Conservation (phyloP, 1,284 basidiomycete genomes). For the Thelephora terrestris region DNA sequence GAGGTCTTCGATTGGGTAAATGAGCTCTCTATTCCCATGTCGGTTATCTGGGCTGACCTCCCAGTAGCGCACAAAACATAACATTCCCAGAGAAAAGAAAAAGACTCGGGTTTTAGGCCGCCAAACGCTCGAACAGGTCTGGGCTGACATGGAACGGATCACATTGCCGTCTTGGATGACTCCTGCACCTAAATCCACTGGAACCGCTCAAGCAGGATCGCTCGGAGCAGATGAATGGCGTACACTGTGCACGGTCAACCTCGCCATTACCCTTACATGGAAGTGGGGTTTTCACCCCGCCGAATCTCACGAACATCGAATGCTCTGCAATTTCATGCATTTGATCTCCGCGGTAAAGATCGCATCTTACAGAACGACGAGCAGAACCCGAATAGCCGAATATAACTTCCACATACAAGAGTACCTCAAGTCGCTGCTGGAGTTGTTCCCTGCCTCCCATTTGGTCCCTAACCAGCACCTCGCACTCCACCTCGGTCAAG, state of each 20-base stretch:
- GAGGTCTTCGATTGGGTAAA: no score
- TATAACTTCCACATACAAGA: conserved; percentile 14
- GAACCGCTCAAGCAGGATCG: conserved; percentile 15
- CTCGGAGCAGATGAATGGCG: conserved; percentile 18
- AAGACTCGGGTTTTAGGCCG: not conserved
- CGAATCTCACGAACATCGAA: not conserved
- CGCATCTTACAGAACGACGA: conserved; percentile 15
- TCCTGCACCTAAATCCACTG: conserved; percentile 17
- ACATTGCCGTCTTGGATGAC: conserved; percentile 19
- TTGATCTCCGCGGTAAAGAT: conserved; percentile 21
- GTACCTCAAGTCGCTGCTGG: not conserved
- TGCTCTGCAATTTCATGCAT: conserved; percentile 20
- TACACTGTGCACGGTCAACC: conserved; percentile 13
- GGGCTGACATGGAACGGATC: conserved; percentile 14
- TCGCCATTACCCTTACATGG: conserved; percentile 22
- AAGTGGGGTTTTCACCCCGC: conserved; percentile 14
- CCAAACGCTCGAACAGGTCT: not conserved
- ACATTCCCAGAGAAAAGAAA: not conserved
- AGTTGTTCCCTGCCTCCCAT: conserved; percentile 19
- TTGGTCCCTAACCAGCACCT: conserved; percentile 25
- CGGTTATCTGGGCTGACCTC: no score
- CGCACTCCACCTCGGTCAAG: conserved; percentile 23
- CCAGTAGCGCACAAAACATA: no score
- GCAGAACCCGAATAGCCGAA: conserved; percentile 12
- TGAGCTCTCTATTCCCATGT: no score